Conservation (phyloP, 2,329 filamentous ascomycete genomes). For the Aureobasidium melanogenum region DNA sequence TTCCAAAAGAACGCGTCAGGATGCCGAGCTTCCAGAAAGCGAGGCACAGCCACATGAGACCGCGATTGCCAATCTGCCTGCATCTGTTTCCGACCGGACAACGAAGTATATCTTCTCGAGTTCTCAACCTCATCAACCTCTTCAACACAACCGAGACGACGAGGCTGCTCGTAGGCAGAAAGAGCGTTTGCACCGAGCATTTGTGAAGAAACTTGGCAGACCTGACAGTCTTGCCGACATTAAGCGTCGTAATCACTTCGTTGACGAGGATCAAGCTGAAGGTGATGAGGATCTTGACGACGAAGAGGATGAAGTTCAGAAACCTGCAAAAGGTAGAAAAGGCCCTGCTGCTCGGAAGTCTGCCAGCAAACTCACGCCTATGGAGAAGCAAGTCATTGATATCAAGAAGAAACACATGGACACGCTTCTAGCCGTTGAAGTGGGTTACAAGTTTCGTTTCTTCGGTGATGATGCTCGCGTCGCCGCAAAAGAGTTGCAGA, state of each 20-base stretch:
- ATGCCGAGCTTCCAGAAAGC: slow-evolving; percentile 8
- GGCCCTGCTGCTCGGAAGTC: slow-evolving; percentile 56
- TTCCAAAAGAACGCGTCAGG: slow-evolving; percentile 16
- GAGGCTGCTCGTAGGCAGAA: slow-evolving; percentile 50
- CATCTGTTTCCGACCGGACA: slow-evolving; percentile 37
- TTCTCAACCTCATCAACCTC: slow-evolving; percentile 29
- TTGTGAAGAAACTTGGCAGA: slow-evolving; percentile 82
- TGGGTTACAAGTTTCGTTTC: slow-evolving; percentile 96
- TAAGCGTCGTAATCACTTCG: slow-evolving; percentile 49
- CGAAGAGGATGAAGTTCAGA: slow-evolving; percentile 42
- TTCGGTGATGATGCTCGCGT: slow-evolving; percentile 89
- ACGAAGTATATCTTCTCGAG: slow-evolving; percentile 52
- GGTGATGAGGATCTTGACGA: slow-evolving; percentile 52
- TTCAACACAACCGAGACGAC: slow-evolving; percentile 34
- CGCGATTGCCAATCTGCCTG: slow-evolving; percentile 13
- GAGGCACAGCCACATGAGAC: slow-evolving; percentile 19
- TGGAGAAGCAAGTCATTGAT: slow-evolving; percentile 87
- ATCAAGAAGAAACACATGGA: slow-evolving; percentile 90
- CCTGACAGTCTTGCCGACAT: slow-evolving; percentile 69
- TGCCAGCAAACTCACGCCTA: slow-evolving; percentile 78
- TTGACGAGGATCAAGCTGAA: slow-evolving; percentile 45
- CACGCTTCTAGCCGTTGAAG: slow-evolving; percentile 83
- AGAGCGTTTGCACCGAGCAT: slow-evolving; percentile 68
- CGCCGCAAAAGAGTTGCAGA: slow-evolving; percentile 83
- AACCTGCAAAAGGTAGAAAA: slow-evolving; percentile 39